A percentile compares a stretch with the other conserved stretches of the same genome.
Conservation (phyloP, 2,329 filamentous ascomycete species). For the Teratosphaeria viscida region DNA sequence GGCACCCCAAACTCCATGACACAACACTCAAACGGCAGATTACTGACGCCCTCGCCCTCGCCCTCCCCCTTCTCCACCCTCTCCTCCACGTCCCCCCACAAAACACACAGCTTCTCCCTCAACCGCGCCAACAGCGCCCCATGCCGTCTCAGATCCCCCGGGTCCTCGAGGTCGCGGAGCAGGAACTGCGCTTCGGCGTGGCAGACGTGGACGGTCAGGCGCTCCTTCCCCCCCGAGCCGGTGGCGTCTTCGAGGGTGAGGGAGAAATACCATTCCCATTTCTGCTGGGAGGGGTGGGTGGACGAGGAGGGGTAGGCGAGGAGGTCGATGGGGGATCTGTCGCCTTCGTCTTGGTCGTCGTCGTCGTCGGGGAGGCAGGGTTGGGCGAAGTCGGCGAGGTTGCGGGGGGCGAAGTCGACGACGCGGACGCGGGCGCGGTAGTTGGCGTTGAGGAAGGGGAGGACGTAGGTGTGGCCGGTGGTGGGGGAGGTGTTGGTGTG, state of each 20-base stretch:
- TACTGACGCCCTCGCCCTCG: conserved; percentile 14
- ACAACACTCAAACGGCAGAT: conserved; percentile 37
- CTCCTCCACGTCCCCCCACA: conserved; percentile 85
- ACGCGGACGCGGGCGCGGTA: conserved; percentile 65
- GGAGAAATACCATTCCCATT: conserved; percentile 78
- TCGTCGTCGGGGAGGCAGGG: conserved; percentile 21
- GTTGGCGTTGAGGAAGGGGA: conserved; percentile 46
- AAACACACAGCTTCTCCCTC: conserved; percentile 58
- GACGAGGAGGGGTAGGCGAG: conserved; percentile 21
- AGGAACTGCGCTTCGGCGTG: conserved; percentile 47
- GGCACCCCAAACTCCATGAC: conserved; percentile 34
- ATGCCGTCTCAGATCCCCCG: conserved; percentile 49
- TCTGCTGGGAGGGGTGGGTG: conserved; percentile 14
- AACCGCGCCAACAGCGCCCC: conserved; percentile 41
- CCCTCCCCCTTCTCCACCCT: conserved; percentile 24
- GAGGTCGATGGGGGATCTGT: conserved; percentile 5
- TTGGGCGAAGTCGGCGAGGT: conserved; percentile 59
- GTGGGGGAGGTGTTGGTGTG: conserved; percentile 22
- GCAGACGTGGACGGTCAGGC: conserved; percentile 58
- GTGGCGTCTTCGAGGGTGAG: conserved; percentile 63
- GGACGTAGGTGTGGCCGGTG: conserved; percentile 10
- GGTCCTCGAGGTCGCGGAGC: conserved; percentile 43
- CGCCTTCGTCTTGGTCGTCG: conserved; percentile 11
- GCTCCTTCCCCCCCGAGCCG: neutral
- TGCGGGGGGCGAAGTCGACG: conserved; percentile 65